phyloP scores from a whole-genome alignment of 179 eudicot genomes.

The Dionaea muscipula region DNA sequence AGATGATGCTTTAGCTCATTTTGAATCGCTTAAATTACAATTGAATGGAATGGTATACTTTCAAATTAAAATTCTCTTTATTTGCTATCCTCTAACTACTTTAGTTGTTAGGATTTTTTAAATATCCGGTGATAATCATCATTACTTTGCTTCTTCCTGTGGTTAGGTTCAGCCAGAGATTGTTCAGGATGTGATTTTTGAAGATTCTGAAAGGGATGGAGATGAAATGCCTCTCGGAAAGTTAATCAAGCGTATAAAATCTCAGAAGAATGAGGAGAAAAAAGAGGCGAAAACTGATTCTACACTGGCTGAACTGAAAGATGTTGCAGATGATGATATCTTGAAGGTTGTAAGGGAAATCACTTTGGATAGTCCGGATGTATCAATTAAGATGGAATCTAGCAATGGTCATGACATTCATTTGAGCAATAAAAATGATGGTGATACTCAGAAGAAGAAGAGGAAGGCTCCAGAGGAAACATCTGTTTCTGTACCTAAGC shows the following conservation, averaged over 20 bases:
- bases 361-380: constrained; percentile 45
- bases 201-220: constrained; percentile 64
- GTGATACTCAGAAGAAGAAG: constrained; percentile 32
- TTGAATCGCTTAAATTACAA: constrained; percentile 60
- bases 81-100: not conserved
- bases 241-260: constrained; percentile 65
- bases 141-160: constrained; percentile 8
- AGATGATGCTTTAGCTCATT: constrained; percentile 61
- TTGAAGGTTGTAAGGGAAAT: constrained; percentile 70
- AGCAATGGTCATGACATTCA: constrained; percentile 43
- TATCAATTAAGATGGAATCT: constrained; percentile 37
- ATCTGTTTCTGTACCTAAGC: constrained; percentile 40
- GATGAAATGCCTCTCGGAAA: constrained; percentile 81
- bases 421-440: constrained; percentile 12
- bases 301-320: constrained; percentile 27
- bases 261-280: constrained; percentile 61
- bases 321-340: constrained; percentile 40
- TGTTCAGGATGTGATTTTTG: constrained; percentile 50
- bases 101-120: not conserved
- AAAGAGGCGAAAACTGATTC: constrained; percentile 31
- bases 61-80: not conserved
- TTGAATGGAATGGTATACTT: constrained; percentile 58
- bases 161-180: constrained; percentile 45
- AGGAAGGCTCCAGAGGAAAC: constrained; percentile 27
- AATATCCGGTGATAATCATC: not conserved